Evolutionary conservation across 208 protist genomes (phyloP).

Genomic region (Leishmania lainsoni): DNA sequence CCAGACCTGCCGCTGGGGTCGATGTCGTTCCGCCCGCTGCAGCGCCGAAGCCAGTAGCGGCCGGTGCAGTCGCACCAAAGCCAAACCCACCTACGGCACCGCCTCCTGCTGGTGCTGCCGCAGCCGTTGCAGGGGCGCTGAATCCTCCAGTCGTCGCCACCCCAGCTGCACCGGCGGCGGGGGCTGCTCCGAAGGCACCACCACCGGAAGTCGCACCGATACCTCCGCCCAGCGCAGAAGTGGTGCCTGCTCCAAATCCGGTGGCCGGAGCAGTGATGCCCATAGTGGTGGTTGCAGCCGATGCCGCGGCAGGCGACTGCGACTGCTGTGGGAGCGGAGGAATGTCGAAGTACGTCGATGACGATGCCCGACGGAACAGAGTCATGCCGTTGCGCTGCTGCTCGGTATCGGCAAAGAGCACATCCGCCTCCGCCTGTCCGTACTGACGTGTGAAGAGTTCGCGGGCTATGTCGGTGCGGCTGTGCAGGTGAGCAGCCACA

Average conservation of each 20-base stretch:
- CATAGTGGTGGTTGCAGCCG: not conserved
- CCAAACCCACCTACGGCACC: constrained; percentile 15
- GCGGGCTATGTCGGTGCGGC: constrained; percentile 49
- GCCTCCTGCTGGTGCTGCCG: constrained; percentile 2
- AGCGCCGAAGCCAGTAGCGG: constrained; percentile 17
- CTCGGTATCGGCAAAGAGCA: constrained; percentile 53
- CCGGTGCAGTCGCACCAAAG: constrained; percentile 3
- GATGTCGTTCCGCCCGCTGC: constrained; percentile 5
- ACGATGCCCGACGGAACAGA: constrained; percentile 21
- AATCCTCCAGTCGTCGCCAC: constrained; percentile 26
- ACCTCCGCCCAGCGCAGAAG: constrained; percentile 7
- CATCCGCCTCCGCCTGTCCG: constrained; percentile 67
- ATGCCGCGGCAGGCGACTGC: not conserved
- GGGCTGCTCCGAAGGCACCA: constrained; percentile 11
- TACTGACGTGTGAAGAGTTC: constrained; percentile 70
- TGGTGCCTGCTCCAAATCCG: constrained; percentile 2
- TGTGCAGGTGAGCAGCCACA: constrained; percentile 60
- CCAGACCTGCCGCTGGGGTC: constrained; percentile 15
- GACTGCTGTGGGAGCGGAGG: constrained; percentile 28
- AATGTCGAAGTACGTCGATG: constrained; percentile 36
- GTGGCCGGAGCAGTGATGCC: not conserved
- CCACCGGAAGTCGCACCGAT: constrained; percentile 14
- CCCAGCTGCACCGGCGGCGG: constrained; percentile 38
- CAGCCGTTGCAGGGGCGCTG: constrained; percentile 22
- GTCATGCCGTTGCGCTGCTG: constrained; percentile 34